These are phyloP conservation scores for Anthostomella pinea DNA, from an alignment of 2,329 filamentous ascomycete genomes.

Conservation along the genomic window DNA sequence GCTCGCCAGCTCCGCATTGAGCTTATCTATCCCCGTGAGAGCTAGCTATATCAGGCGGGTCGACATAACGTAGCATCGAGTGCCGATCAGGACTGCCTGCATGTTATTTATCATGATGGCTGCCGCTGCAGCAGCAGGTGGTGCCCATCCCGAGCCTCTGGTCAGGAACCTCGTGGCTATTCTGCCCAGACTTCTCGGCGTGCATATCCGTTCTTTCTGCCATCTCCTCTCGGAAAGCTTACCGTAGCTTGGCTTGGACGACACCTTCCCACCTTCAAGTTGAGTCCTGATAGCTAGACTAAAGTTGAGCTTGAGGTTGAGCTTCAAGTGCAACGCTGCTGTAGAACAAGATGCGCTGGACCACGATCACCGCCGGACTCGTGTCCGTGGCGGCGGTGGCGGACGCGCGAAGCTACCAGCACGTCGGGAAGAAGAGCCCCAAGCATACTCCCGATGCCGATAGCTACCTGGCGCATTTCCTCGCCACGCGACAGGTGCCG, in stretches of 20 bases:
- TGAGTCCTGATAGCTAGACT: too few species aligned
- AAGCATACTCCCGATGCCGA: constrained; percentile 6
- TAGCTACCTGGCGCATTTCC: constrained; percentile 19
- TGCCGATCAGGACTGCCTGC: too few species aligned
- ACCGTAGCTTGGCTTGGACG: constrained; percentile 1
- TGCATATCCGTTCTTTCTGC: constrained; percentile 5
- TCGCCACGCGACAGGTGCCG: constrained; percentile 24
- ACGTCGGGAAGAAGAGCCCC: constrained; percentile 29
- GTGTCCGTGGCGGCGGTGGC: constrained; percentile 22
- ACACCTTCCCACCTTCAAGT: too few species aligned
- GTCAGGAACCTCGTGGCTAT: constrained; percentile 5
- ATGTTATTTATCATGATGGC: too few species aligned
- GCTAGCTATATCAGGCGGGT: too few species aligned
- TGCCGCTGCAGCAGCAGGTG: too few species aligned
- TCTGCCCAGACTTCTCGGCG: constrained; percentile 12
- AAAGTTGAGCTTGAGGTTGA: too few species aligned
- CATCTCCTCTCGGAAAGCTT: constrained; percentile 1
- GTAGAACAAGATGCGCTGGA: constrained; percentile 29
- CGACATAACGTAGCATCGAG: too few species aligned
- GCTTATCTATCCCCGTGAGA: too few species aligned
- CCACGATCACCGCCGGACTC: constrained; percentile 19
- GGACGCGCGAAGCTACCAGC: constrained; percentile 28
- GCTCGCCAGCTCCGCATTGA: too few species aligned
- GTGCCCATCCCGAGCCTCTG: too few species aligned
- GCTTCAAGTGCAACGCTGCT: too few species aligned